These are phyloP conservation scores for Typha latifolia DNA, from an alignment of 176 grass and related monocot genomes.

Conservation along the genomic window DNA sequence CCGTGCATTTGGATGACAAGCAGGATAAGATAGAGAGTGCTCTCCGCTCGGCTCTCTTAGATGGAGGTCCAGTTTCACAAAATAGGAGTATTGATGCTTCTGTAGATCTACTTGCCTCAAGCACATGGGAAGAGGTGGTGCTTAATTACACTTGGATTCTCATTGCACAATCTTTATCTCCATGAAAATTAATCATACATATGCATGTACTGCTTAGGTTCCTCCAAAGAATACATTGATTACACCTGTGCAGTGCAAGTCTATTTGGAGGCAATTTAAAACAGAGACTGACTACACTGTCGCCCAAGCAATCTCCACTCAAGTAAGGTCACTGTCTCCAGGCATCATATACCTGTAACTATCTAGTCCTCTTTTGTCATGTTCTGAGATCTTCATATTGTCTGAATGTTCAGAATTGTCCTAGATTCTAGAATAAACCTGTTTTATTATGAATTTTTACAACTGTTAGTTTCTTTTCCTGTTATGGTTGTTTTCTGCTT, in stretches of 20 bases:
- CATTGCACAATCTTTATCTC: background rate
- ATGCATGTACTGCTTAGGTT: constrained; percentile 26
- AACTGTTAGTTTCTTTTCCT: background rate
- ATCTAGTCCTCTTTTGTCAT: too few relatives aligned
- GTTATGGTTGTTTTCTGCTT: background rate
- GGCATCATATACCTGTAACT: too few relatives aligned
- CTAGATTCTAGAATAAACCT: too few relatives aligned
- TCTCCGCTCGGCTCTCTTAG: constrained; percentile 48
- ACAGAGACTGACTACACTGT: constrained; percentile 66
- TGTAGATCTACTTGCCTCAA: constrained; percentile 60
- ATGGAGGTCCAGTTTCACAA: constrained; percentile 36
- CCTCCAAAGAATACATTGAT: constrained; percentile 55
- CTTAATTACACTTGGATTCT: constrained; percentile 4
- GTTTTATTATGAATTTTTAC: background rate
- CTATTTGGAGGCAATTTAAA: constrained; percentile 73
- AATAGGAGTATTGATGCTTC: constrained; percentile 32
- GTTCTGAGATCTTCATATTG: too few relatives aligned
- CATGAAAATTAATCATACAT: background rate
- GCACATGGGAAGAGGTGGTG: constrained; percentile 75
- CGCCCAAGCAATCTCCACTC: constrained; percentile 68
- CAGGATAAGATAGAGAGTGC: constrained; percentile 53
- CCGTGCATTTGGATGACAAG: constrained; percentile 63
- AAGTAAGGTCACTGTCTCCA: constrained; percentile 30
- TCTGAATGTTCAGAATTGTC: too few relatives aligned
- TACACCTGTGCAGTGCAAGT: constrained; percentile 70